Evolutionary conservation across 176 grass and related monocot species (phyloP), one percentile per base, ranked within the genome.

Genomic region (Phragmites australis): DNA sequence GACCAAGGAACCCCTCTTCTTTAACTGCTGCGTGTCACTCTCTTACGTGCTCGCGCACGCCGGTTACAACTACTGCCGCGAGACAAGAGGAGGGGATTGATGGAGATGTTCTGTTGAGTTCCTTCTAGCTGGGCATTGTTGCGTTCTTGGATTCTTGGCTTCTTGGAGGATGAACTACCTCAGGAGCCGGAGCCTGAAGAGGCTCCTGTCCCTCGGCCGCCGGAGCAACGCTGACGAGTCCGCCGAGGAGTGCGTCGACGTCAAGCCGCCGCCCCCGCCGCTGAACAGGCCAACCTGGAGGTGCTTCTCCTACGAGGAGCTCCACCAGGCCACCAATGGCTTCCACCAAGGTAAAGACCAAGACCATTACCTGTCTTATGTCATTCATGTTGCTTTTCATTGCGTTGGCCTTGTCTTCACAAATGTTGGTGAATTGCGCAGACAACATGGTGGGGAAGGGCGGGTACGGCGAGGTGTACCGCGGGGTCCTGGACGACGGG

Each of bases 391-490:
- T 2, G 9, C 65, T 42, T 68, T 67, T 5, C 22, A 23, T 67
- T 68, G 3, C 11, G 25, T 17, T 78, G 50, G 12, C 63, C 19
- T 49, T 67, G 32, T 19, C 8, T 1, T 55, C 12, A 30, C 25
- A 3, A 16, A 15, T 46, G 32, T 6, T 21, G 21, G 6, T 15
- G 12, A 25, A 55, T 55, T 21, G 59, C 1, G 56, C 78, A 97
- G 95, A 81, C 58, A 97, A 93, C 77, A 53, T 97, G 86, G 95
- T 89, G 18, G 95, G 95, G 3, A 85, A 75, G 32, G 95, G 95
- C 44, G 95, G 95, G 7, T 93, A 92, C 72, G 95, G 92, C 25
- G 95, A 93, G 90, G 95, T 97, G 57, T 94, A 91, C 92, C 87
- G 84, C 48, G 95, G 95, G 42, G 72, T 88, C 0, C 77, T 97